Evolutionary conservation across 768 basidiomycete species (phyloP).

Genomic region (Roridomyces roridus): DNA sequence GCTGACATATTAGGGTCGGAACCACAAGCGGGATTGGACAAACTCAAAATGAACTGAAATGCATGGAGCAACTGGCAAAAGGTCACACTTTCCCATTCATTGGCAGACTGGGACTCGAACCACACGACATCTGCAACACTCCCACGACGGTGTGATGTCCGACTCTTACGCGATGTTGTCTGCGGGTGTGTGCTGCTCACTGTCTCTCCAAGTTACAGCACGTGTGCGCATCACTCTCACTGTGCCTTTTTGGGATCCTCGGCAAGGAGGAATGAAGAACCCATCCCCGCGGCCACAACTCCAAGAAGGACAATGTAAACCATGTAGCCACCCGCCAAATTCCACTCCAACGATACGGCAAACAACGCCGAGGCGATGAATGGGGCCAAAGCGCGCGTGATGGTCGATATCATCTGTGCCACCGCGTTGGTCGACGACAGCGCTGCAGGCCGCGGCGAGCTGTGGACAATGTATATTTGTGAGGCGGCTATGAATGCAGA

Average conservation of each 20-base stretch:
- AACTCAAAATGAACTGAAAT: too few species aligned
- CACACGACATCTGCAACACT: too few species aligned
- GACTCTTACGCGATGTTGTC: too few species aligned
- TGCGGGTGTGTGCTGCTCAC: too few species aligned
- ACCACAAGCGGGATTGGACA: too few species aligned
- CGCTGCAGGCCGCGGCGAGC: slow-evolving; percentile 43
- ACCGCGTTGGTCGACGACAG: slow-evolving; percentile 62
- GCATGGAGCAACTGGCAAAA: too few species aligned
- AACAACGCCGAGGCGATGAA: slow-evolving; percentile 62
- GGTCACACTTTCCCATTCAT: too few species aligned
- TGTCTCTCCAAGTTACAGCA: too few species aligned
- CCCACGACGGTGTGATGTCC: too few species aligned
- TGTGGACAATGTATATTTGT: slow-evolving; percentile 52
- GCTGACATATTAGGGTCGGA: too few species aligned
- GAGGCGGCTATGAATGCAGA: slow-evolving; percentile 39
- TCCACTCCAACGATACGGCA: slow-evolving; percentile 52
- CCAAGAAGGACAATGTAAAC: slow-evolving; percentile 44
- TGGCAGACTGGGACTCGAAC: too few species aligned
- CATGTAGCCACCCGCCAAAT: slow-evolving; percentile 52
- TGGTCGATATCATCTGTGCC: slow-evolving; percentile 57
- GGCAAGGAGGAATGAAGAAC: slow-evolving; percentile 21
- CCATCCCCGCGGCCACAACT: slow-evolving; percentile 33
- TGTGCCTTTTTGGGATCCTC: background rate
- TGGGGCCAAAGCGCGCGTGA: slow-evolving; percentile 58
- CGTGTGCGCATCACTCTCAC: background rate